Conservation (phyloP, 495 filamentous ascomycete genomes). For the Aspergillus indologenus region DNA sequence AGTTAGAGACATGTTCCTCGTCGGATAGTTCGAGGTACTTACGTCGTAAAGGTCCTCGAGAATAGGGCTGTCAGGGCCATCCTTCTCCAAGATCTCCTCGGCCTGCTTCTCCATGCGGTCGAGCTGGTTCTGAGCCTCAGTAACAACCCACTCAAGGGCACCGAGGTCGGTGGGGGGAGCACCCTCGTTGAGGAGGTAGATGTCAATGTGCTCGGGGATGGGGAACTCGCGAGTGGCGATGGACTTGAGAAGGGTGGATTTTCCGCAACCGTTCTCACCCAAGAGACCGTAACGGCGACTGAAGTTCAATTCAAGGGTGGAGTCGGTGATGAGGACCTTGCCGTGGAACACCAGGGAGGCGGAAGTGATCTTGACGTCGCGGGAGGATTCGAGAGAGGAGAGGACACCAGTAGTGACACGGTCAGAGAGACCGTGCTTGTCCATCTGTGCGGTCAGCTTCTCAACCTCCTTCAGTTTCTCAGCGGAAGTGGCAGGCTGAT, state of each 20-base stretch:
- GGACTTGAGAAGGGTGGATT: constrained; percentile 93
- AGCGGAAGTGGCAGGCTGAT: constrained; percentile 65
- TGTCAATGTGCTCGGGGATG: constrained; percentile 94
- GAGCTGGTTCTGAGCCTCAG: constrained; percentile 91
- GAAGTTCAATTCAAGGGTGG: constrained; percentile 88
- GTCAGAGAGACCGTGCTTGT: constrained; percentile 93
- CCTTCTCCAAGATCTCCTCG: constrained; percentile 84
- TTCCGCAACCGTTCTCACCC: constrained; percentile 98
- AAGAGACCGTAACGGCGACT: constrained; percentile 90
- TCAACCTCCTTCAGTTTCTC: constrained; percentile 78
- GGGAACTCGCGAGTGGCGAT: constrained; percentile 92
- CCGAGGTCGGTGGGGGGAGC: constrained; percentile 86
- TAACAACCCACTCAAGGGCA: constrained; percentile 95
- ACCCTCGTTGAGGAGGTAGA: constrained; percentile 97
- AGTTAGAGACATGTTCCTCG: constrained; percentile 26
- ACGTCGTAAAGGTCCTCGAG: constrained; percentile 96
- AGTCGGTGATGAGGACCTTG: constrained; percentile 89
- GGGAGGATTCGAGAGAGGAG: constrained; percentile 73
- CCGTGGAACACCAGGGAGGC: constrained; percentile 95
- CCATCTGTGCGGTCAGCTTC: constrained; percentile 81
- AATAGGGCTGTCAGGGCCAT: constrained; percentile 88
- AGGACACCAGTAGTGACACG: constrained; percentile 98
- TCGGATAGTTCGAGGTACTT: constrained; percentile 32
- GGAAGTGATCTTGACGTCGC: constrained; percentile 96
- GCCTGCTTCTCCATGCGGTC: constrained; percentile 81